Evolutionary conservation across 2,329 filamentous ascomycete genomes (phyloP).

Genomic region (Mariannaea sp.): DNA sequence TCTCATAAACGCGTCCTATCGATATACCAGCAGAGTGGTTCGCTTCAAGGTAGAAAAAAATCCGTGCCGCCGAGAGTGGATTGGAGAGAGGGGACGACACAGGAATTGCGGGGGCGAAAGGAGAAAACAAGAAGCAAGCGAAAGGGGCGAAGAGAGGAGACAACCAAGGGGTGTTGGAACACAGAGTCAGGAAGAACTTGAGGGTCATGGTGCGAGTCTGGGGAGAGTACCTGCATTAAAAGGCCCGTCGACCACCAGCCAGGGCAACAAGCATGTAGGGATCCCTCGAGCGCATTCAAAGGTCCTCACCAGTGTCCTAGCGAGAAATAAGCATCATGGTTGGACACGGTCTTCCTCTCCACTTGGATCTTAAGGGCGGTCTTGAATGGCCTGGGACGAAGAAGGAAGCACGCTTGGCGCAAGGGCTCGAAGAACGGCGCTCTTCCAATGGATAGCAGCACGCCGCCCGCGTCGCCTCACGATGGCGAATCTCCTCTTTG

Average conservation of each 20-base stretch:
- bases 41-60: slow-evolving; percentile 36
- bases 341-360: slow-evolving; percentile 31
- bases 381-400: too few species aligned
- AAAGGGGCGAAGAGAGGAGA: slow-evolving; percentile 31
- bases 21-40: slow-evolving; percentile 39
- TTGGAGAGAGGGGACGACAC: slow-evolving; percentile 32
- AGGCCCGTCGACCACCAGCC: slow-evolving; percentile 30
- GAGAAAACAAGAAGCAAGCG: slow-evolving; percentile 35
- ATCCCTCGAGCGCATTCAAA: neutral
- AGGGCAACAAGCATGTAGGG: slow-evolving; percentile 7
- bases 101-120: slow-evolving; percentile 33
- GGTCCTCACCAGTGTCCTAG: slow-evolving; percentile 23
- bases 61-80: slow-evolving; percentile 34
- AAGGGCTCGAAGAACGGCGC: slow-evolving; percentile 23
- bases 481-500: slow-evolving; percentile 24
- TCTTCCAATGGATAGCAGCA: slow-evolving; percentile 31
- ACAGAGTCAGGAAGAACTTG: slow-evolving; percentile 36
- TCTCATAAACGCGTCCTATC: slow-evolving; percentile 32
- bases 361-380: slow-evolving; percentile 21
- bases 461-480: slow-evolving; percentile 34
- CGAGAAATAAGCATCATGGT: slow-evolving; percentile 27
- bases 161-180: slow-evolving; percentile 37
- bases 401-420: slow-evolving; percentile 31
- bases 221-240: slow-evolving; percentile 41
- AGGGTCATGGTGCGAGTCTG: slow-evolving; percentile 37